Evolutionary conservation across 768 basidiomycete species (phyloP), one percentile per base, ranked within the genome.

Genomic region (Mycena olivaceomarginata): DNA sequence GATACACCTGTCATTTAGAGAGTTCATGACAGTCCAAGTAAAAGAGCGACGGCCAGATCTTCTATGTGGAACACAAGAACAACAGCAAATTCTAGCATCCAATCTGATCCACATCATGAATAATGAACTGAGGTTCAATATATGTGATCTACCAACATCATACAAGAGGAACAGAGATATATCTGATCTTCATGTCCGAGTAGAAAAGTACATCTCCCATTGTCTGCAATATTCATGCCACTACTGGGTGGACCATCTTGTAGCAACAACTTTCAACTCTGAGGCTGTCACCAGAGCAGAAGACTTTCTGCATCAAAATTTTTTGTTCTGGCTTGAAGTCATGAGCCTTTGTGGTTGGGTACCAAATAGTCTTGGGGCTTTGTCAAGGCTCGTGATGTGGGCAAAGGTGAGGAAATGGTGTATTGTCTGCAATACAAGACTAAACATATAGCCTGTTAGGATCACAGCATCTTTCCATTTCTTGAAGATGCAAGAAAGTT

Each of bases 221-320:
- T 51, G 67, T 53, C 48, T 79, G 4, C 70, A 59, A 31, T 77
- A 79, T 65, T 60, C 72, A 25, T 79, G 67, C 48, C 78, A 51
- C 18, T 79, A 64, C 41, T 79, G 78, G 78, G 51, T 39, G 22
- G 43, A 51, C 22, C 78, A 79, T 62, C 56, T 74, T 39, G 66
- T 5, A 25, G 37, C 6, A 16, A 63, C 67, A 12, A 46, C n/a
- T 15, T 72, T 62, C 22, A 40, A 68, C 7, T 6, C 46, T 7
- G 39, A 66, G 15, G 56, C 66, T 4, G 45, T 45, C 4, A n/a
- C 39, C 39, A n/a, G 45, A 62, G 72, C 68, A 9, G 43, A 74
- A 39, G 22, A 37, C 40, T 60, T 77, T 39, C 68, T 79, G 16
- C 22, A 25, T 18, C 37, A 20, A n/a, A 64, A 79, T 20, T 67